These are phyloP conservation scores for Pseudogymnoascus destructans DNA, from an alignment of 2,329 filamentous ascomycete genomes.

Conservation along the genomic window DNA sequence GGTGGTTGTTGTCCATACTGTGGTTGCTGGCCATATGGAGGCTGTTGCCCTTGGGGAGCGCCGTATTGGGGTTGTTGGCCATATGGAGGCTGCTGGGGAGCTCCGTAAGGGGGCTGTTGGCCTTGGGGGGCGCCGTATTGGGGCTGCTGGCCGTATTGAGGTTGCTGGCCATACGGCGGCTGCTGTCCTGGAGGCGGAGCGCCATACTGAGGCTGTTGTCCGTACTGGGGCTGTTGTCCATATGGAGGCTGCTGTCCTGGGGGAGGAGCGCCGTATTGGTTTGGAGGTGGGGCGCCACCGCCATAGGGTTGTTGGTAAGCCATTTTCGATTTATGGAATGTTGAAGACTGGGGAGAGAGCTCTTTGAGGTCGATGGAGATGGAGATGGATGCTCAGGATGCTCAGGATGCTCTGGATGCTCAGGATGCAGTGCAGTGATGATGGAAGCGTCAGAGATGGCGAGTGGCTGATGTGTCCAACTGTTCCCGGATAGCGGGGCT, in stretches of 20 bases:
- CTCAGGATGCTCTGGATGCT: too few species aligned
- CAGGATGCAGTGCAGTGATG: background rate
- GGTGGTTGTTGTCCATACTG: conserved; percentile 6
- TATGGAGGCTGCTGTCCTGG: conserved; percentile 15
- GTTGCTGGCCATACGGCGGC: conserved; percentile 9
- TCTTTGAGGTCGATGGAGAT: background rate
- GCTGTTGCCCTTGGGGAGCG: conserved; percentile 19
- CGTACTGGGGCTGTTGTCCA: conserved; percentile 9
- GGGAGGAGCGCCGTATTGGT: conserved; percentile 15
- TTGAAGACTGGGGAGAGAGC: background rate
- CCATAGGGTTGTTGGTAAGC: conserved; percentile 17
- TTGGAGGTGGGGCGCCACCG: background rate
- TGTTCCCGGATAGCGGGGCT: background rate
- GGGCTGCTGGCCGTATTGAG: background rate
- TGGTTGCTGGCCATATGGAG: conserved; percentile 11
- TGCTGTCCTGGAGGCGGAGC: conserved; percentile 16
- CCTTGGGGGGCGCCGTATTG: conserved; percentile 11
- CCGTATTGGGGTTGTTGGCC: conserved; percentile 12
- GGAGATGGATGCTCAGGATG: background rate
- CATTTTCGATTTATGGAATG: conserved; percentile 2
- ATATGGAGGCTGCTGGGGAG: background rate
- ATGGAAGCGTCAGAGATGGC: background rate
- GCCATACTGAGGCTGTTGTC: conserved; percentile 11
- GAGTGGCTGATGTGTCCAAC: background rate
- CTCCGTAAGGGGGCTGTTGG: conserved; percentile 14